Conservation (phyloP, 768 basidiomycete genomes). For the Crassisporium funariophilum region DNA sequence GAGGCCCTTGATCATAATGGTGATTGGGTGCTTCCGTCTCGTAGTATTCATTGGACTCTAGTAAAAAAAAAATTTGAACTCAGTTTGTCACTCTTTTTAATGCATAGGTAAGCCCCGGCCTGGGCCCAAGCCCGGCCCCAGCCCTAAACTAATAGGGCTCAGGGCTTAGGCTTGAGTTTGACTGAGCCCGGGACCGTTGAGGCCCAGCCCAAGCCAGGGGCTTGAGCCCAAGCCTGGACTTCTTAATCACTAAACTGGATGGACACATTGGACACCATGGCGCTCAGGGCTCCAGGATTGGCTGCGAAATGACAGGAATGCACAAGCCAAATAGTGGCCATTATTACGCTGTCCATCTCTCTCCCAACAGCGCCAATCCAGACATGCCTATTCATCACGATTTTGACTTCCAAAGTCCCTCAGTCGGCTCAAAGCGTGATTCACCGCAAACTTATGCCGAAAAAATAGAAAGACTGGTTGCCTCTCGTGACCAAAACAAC, state of each 20-base stretch:
- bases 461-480: background rate
- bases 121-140: no score
- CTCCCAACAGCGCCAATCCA: background rate
- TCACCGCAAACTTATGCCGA: background rate
- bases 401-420: background rate
- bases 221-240: no score
- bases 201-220: no score
- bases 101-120: no score
- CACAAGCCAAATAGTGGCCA: slow-evolving; percentile 7
- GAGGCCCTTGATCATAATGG: no score
- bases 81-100: no score
- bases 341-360: slow-evolving; percentile 6
- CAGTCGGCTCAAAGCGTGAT: background rate
- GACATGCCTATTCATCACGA: background rate
- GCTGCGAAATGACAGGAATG: slow-evolving; percentile 9
- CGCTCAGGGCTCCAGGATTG: slow-evolving; percentile 11
- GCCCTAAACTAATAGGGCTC: no score
- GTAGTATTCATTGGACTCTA: no score
- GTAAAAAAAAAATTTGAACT: no score
- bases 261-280: slow-evolving; percentile 17
- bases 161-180: no score
- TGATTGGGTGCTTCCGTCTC: no score
- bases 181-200: no score
- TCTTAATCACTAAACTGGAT: slow-evolving; percentile 11
- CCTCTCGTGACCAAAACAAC: background rate